Evolutionary conservation across 2,329 filamentous ascomycete species (phyloP), one percentile per base, ranked within the genome.

Genomic region (Pseudogymnoascus sp.): DNA sequence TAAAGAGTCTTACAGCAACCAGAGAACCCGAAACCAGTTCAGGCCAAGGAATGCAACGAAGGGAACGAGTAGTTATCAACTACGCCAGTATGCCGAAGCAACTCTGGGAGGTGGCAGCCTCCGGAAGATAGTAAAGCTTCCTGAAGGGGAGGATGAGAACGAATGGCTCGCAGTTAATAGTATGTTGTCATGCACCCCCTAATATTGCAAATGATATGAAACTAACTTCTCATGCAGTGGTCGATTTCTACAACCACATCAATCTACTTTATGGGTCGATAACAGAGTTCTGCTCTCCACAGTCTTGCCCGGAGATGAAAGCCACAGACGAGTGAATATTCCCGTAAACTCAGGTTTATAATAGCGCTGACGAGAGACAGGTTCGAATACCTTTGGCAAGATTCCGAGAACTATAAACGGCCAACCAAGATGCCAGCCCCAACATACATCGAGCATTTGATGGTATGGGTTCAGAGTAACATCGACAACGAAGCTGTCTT

Each of bases 241-340:
- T 99, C 77, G 94, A 99, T 76, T 99, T 99, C 76, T 99, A 99
- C 83, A 99, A 99, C 78, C 94, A 99, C 76, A 95, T 99, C 79
- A 99, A 99, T 76, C 82, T 99, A 34, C 86, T 99, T 62, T 99
- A 99, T 73, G 95, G 95, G 62, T 94, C 94, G 66, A 99, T 99
- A 72, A 99, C 94, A 62, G 94, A 99, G 72, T 99, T 99, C 76
- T 99, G 94, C 79, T 97, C 94, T 23, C 92, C 94, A 30, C 88
- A 94, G 72, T 91, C 91, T 65, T 99, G 94, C 73, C 94, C 94
- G 0, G 94, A 97, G 77, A 99, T 99, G 94, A 99, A 99, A 76
- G 94, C 94, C n/a, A 99, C 94, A 8, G 95, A 99, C 76, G 94
- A 99, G 88, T 94, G 81, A 65, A 83, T 65, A 52, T 33, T 15